These are phyloP conservation scores for Apiospora kogelbergensis DNA, from an alignment of 2,329 filamentous ascomycete genomes.

Conservation along the genomic window DNA sequence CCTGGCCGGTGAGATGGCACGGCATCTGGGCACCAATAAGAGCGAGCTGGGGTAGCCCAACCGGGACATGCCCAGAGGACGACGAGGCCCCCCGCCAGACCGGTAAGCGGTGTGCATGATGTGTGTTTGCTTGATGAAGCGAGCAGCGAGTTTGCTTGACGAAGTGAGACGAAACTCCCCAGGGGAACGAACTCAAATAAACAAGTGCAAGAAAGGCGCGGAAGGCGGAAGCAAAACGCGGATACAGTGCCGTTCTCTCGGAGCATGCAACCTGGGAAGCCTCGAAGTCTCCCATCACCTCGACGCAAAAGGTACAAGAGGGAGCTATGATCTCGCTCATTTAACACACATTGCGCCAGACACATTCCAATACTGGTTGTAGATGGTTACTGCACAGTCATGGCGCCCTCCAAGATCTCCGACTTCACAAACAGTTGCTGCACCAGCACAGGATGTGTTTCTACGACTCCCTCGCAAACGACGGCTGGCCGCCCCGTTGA, in stretches of 20 bases:
- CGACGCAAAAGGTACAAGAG: neutral
- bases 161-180: neutral
- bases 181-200: neutral
- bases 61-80: neutral
- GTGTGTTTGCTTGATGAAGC: too few relatives aligned
- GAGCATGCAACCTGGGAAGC: neutral
- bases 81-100: neutral
- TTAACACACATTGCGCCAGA: neutral
- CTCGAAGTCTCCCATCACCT: neutral
- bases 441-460: slow-evolving; percentile 11
- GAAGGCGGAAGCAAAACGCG: neutral
- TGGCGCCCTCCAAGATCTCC: slow-evolving; percentile 21
- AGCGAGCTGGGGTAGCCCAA: neutral
- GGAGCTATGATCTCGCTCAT: neutral
- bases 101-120: slow-evolving; percentile 2
- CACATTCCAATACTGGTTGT: too few relatives aligned
- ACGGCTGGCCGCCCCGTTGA: neutral
- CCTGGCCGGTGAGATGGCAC: neutral
- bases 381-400: neutral
- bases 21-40: neutral
- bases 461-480: neutral
- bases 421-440: slow-evolving; percentile 15
- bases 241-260: neutral
- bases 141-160: too few relatives aligned
- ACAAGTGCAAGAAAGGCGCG: neutral